These are phyloP conservation scores for Aegilops tauschii DNA, from an alignment of 176 grass and related monocot genomes.

Conservation along the genomic window DNA sequence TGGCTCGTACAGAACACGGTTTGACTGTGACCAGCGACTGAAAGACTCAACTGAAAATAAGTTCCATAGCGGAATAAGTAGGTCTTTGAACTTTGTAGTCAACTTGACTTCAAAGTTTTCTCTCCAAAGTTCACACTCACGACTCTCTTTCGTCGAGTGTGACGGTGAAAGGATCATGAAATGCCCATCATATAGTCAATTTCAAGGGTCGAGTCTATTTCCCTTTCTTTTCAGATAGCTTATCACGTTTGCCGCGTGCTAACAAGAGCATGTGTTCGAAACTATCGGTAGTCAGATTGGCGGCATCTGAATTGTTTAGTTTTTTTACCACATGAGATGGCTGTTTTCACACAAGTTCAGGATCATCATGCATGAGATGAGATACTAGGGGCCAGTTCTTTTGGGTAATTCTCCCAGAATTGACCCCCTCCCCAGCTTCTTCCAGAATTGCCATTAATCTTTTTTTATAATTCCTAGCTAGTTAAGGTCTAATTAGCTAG, in stretches of 20 bases:
- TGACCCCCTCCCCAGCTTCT: no score
- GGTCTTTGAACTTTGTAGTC: not conserved
- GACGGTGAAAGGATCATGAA: not conserved
- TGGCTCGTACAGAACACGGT: not conserved
- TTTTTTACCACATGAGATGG: not conserved
- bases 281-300: not conserved
- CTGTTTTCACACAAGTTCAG: not conserved
- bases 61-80: not conserved
- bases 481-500: no score
- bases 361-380: not conserved
- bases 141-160: not conserved
- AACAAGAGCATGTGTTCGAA: not conserved
- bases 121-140: not conserved
- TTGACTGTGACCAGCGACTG: not conserved
- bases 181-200: not conserved
- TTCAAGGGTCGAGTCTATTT: not conserved
- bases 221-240: not conserved
- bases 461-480: no score
- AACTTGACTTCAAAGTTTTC: conserved; percentile 7
- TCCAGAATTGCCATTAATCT: no score
- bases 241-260: not conserved
- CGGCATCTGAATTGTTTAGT: not conserved
- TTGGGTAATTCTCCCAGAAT: no score
- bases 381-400: no score
- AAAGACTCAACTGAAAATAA: not conserved